Percentiles rank a stretch among this genome's conserved stretches.
phyloP scores from a whole-genome alignment of 257 asterid genomes.

The Vinca minor region DNA sequence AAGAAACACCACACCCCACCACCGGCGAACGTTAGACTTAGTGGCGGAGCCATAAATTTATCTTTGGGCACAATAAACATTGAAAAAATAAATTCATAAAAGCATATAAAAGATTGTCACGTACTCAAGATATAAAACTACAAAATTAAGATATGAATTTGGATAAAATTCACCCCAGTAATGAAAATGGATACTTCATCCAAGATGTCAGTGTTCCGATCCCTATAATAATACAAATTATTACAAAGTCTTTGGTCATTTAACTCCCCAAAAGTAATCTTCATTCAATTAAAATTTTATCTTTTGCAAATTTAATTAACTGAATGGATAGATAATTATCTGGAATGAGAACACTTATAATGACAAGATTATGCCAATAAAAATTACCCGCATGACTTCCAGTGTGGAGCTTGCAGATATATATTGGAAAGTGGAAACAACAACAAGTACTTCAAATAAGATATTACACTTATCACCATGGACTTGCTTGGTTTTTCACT shows the following conservation, averaged over 20 bases:
- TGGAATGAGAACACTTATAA: not conserved
- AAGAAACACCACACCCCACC: too few relatives aligned
- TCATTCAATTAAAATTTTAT: not conserved
- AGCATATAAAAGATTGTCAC: not conserved
- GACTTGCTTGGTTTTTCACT: too few relatives aligned
- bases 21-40: too few relatives aligned
- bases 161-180: conserved; percentile 68
- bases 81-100: too few relatives aligned
- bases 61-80: too few relatives aligned
- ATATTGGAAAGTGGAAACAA: not conserved
- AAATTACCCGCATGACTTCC: not conserved
- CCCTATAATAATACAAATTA: conserved; percentile 44
- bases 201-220: conserved; percentile 97
- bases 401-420: not conserved
- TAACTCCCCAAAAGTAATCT: not conserved
- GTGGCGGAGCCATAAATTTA: too few relatives aligned
- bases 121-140: not conserved
- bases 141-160: conserved; percentile 1
- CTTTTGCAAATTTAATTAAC: not conserved
- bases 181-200: conserved; percentile 85
- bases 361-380: not conserved
- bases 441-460: not conserved
- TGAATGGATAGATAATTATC: not conserved
- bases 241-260: too few relatives aligned
- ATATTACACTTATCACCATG: too few relatives aligned